A percentile compares a stretch with the other conserved stretches of the same genome.
Conservation (phyloP, 169 alveolate genomes). For the Toxoplasma gondii region DNA sequence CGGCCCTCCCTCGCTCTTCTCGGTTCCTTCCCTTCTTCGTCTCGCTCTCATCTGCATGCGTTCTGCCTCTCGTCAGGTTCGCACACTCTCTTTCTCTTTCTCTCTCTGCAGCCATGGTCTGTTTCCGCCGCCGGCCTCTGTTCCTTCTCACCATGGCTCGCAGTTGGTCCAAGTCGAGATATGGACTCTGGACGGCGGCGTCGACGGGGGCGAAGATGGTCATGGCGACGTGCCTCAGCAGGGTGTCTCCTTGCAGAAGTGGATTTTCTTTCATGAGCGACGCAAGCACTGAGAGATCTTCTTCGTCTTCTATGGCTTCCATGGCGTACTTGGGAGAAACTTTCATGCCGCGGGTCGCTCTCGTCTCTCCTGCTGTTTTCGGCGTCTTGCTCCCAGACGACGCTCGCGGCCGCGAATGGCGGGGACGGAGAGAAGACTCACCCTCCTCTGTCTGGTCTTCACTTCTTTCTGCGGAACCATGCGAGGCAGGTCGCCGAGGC, state of each 20-base stretch:
- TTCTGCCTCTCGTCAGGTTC: no score
- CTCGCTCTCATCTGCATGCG: no score
- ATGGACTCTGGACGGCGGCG: not conserved
- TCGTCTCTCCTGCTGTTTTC: not conserved
- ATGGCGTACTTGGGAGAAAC: constrained; percentile 27
- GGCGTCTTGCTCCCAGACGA: not conserved
- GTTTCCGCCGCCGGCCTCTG: no score
- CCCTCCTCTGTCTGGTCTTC: no score
- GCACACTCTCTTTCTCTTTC: no score
- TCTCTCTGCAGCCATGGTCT: no score
- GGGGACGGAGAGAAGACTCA: no score
- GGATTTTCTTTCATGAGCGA: constrained; percentile 32
- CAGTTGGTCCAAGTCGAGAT: constrained; percentile 21
- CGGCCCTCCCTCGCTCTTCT: no score
- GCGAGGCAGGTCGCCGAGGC: no score
- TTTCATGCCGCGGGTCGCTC: constrained; percentile 38
- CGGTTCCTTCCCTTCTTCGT: no score
- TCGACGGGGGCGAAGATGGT: constrained; percentile 51
- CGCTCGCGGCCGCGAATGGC: not conserved
- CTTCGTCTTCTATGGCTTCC: constrained; percentile 42
- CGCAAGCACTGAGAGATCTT: constrained; percentile 37
- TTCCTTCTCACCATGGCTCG: constrained; percentile 41
- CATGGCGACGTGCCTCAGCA: constrained; percentile 43
- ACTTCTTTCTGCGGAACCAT: no score
- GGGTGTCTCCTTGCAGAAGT: constrained; percentile 34